Base-by-base conservation (phyloP, 2,329 filamentous ascomycete species). In the Aspergillus candidus region DNA sequence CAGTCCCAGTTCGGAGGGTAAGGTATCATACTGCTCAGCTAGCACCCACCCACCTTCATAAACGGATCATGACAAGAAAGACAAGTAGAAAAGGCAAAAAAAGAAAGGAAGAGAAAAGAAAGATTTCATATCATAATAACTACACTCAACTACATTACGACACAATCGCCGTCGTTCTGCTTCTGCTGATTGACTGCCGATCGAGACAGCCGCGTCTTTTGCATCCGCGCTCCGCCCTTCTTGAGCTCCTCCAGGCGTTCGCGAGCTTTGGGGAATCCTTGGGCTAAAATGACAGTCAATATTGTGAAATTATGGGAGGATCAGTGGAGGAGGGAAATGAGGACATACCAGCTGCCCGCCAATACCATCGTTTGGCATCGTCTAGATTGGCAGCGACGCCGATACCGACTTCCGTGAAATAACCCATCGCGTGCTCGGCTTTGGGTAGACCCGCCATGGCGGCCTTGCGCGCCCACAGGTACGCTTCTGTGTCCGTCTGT, bases 321-420 rank as follows among this genome's bases (percentile, higher is more conserved):
- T 27, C 7, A 35, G 17, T 10, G 43, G 44, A 31, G 32, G 10
- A 35, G 38, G 13, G 7, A 38, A 32, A 32, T 5, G 10, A 35
- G 41, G 34, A 46, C 88, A 81, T 76, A 96, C 91, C 86, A 63
- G 93, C 93, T 68, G 93, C 90, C 65, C 91, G 79, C 79, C 90
- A 96, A 70, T 98, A 98, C 93, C 93, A 98, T 57, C 89, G 80
- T 75, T 94, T 96, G 15, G 91, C 93, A 69, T 97, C 93, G 59
- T 98, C 93, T 56, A 96, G 59, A 63, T 91, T 94, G 7, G 86
- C 82, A 12, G 84, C 76, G 52, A 88, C 83, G 27, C 93, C 93
- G 56, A 98, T 97, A 11, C 93, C 93, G 38, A 93, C 84, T 68
- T 98, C 93, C 1, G 88, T 94, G 62, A 94, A 96, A 69, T 97